phyloP scores from a whole-genome alignment of 768 basidiomycete species.

The Boletus vinaceobasis region DNA sequence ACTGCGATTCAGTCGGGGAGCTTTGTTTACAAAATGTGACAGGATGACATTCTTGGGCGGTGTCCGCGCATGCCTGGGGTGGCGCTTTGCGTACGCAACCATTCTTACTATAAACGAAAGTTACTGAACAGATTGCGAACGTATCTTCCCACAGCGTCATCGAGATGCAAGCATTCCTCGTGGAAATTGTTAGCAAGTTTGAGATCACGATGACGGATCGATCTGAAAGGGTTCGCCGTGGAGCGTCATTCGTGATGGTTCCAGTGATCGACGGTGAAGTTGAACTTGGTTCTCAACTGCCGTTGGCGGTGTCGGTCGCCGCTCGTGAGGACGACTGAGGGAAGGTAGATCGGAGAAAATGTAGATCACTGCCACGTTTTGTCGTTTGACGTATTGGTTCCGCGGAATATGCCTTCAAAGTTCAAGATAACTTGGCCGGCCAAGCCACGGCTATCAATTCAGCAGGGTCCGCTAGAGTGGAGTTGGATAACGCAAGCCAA shows the following conservation, averaged over 20 bases:
- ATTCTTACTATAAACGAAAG: neutral
- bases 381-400: neutral
- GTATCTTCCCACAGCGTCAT: conserved; percentile 29
- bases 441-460: neutral
- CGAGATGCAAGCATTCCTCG: conserved; percentile 59
- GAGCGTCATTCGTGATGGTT: conserved; percentile 30
- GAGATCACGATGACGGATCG: conserved; percentile 41
- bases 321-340: neutral
- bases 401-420: neutral
- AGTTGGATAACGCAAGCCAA: neutral
- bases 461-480: neutral
- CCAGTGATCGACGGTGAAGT: conserved; percentile 30
- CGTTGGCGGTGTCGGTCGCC: conserved; percentile 27
- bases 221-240: conserved; percentile 26
- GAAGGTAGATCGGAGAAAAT: neutral
- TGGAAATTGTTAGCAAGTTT: conserved; percentile 52
- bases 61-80: conserved; percentile 26
- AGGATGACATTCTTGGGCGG: conserved; percentile 32
- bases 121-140: neutral
- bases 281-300: conserved; percentile 32
- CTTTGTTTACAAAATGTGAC: neutral
- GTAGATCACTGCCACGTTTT: neutral
- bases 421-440: too few relatives aligned
- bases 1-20: neutral
- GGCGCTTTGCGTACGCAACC: conserved; percentile 30